Evolutionary conservation across 2,329 filamentous ascomycete genomes (phyloP).

Genomic region (Alternaria ethzedia): DNA sequence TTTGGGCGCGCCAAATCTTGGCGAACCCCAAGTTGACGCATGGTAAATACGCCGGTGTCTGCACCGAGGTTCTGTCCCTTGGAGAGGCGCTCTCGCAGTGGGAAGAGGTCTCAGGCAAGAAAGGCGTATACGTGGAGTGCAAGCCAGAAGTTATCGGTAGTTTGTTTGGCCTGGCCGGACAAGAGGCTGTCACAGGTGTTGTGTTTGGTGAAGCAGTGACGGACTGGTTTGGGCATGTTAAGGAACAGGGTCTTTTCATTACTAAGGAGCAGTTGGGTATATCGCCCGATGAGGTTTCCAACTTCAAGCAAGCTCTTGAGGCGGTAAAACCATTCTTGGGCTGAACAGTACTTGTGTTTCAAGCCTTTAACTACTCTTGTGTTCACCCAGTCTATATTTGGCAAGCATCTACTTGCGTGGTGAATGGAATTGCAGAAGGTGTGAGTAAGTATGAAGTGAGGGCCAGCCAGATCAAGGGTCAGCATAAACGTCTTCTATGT

Average conservation of each 20-base stretch:
- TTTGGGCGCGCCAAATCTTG: slow-evolving; percentile 7
- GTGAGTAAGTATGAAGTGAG: not conserved
- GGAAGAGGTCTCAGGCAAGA: not conserved
- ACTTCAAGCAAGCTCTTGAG: slow-evolving; percentile 4
- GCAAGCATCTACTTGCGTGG: not conserved
- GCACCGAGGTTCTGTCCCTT: slow-evolving; percentile 1
- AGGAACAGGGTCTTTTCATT: slow-evolving; percentile 2
- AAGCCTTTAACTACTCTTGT: not conserved
- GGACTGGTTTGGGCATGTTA: slow-evolving; percentile 1
- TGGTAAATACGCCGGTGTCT: slow-evolving; percentile 3
- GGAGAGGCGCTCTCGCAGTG: not conserved
- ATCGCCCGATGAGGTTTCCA: slow-evolving; percentile 1
- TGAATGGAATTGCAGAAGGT: not conserved
- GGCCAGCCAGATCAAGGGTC: not conserved
- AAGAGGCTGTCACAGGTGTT: slow-evolving; percentile 7
- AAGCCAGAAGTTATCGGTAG: not conserved
- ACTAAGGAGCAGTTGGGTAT: slow-evolving; percentile 4
- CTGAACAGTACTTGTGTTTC: not conserved
- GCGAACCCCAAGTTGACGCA: slow-evolving; percentile 3
- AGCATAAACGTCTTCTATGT: not conserved
- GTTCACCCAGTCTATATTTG: not conserved
- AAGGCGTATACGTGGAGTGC: slow-evolving; percentile 3
- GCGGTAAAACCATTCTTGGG: slow-evolving; percentile 1
- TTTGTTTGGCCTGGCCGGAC: not conserved
- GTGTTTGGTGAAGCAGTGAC: slow-evolving; percentile 1